Evolutionary conservation across 495 filamentous ascomycete species (phyloP).

Genomic region (Penicillium soppii): DNA sequence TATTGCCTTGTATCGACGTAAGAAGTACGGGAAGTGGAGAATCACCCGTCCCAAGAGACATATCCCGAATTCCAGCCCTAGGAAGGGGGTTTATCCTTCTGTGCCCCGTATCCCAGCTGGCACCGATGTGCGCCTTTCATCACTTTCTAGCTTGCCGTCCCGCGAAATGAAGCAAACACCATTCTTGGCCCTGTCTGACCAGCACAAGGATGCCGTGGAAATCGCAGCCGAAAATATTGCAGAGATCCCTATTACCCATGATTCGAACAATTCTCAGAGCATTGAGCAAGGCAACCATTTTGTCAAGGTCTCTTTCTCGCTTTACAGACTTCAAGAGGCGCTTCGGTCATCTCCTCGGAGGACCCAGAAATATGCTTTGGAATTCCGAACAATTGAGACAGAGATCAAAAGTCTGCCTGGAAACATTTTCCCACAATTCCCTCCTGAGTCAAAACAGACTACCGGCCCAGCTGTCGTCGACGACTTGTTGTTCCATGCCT

Average conservation of each 20-base stretch:
- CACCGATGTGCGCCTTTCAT: constrained; percentile 4
- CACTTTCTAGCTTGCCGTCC: neutral
- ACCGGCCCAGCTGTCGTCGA: neutral
- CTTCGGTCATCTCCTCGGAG: neutral
- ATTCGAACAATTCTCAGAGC: neutral
- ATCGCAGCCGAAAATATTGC: neutral
- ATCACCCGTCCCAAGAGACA: constrained; percentile 2
- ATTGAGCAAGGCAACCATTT: neutral
- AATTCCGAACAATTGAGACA: constrained; percentile 6
- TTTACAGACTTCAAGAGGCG: constrained; percentile 10
- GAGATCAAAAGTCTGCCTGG: neutral
- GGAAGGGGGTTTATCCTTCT: neutral
- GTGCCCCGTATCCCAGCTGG: neutral
- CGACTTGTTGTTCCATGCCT: constrained; percentile 13
- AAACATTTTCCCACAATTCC: neutral
- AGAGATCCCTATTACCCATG: neutral
- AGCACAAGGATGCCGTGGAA: neutral
- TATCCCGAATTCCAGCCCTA: constrained; percentile 7
- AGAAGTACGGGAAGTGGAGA: constrained; percentile 22
- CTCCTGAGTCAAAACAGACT: neutral
- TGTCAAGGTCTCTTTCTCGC: constrained; percentile 13
- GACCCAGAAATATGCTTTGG: neutral
- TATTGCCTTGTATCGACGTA: constrained; percentile 9
- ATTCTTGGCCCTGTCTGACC: neutral
- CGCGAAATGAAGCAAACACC: neutral